Conservation (phyloP, 352 stramenopile species). For the Blastocystis hominis region DNA sequence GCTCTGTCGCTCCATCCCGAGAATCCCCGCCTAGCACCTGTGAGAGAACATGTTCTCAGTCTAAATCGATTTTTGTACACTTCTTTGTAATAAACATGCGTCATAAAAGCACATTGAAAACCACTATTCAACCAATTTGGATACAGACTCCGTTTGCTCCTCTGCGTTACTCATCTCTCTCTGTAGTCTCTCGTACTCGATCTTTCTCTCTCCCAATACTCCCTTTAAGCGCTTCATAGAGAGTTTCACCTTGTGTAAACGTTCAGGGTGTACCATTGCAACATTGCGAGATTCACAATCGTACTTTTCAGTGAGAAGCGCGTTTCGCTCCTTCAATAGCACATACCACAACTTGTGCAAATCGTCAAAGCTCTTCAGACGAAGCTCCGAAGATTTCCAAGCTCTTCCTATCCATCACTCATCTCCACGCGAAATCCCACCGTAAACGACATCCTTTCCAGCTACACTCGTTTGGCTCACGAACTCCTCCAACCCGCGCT, state of each 20-base stretch:
- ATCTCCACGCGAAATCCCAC: not conserved
- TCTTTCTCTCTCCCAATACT: conserved; percentile 41
- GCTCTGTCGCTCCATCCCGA: not conserved
- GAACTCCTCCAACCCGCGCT: conserved; percentile 53
- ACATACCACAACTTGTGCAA: conserved; percentile 95
- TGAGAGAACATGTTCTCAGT: not conserved
- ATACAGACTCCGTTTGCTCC: no score
- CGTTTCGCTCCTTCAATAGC: conserved; percentile 91
- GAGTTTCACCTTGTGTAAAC: conserved; percentile 60
- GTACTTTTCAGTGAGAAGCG: conserved; percentile 83
- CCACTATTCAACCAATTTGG: conserved; percentile 3
- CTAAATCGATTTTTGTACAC: not conserved
- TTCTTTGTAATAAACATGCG: not conserved
- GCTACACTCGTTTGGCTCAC: not conserved
- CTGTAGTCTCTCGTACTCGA: conserved; percentile 36
- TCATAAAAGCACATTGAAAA: not conserved
- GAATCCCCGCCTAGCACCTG: not conserved
- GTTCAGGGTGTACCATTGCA: conserved; percentile 69
- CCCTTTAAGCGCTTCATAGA: conserved; percentile 52
- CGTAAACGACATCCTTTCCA: conserved; percentile 47
- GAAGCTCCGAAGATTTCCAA: conserved; percentile 87
- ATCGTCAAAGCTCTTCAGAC: conserved; percentile 91
- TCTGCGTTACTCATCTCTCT: not conserved
- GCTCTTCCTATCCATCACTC: conserved; percentile 69
- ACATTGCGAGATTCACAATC: conserved; percentile 71